phyloP scores from a whole-genome alignment of 805 yeast genomes.

The Yarrowia osloensis region DNA sequence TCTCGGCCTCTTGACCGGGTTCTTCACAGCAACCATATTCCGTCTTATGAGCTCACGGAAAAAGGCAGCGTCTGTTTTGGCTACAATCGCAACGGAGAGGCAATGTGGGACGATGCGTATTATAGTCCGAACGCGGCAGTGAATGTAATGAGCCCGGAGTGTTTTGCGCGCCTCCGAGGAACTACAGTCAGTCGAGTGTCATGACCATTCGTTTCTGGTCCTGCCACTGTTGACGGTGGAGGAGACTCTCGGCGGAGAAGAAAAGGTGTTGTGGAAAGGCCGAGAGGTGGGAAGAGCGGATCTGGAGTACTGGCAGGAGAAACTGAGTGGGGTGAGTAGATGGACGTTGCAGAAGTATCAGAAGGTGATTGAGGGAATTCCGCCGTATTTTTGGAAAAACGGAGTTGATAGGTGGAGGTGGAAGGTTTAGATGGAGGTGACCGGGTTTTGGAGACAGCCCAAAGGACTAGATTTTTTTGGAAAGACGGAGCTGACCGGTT shows the following conservation, averaged over 20 bases:
- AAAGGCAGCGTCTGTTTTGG: neutral
- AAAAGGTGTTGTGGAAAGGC: neutral
- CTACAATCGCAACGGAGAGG: neutral
- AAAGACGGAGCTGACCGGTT: no score
- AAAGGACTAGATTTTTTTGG: no score
- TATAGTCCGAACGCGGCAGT: neutral
- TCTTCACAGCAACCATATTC: no score
- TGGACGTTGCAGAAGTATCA: neutral
- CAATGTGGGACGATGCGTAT: neutral
- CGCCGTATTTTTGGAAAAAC: neutral
- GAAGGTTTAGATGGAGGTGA: no score
- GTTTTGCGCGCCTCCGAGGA: neutral
- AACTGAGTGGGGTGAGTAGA: neutral
- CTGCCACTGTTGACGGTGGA: neutral
- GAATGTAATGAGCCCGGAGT: neutral
- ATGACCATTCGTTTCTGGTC: neutral
- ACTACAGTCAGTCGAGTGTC: no score
- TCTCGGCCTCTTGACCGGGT: neutral
- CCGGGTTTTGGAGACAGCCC: no score
- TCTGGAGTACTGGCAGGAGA: neutral
- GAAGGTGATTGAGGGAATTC: neutral
- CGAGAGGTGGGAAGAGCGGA: neutral
- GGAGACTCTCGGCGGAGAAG: neutral
- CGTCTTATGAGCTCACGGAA: no score
- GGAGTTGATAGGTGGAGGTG: no score